A percentile compares a stretch with the other conserved stretches of the same genome.
phyloP scores from a whole-genome alignment of 2,329 filamentous ascomycete genomes.

The Zasmidium cellare region DNA sequence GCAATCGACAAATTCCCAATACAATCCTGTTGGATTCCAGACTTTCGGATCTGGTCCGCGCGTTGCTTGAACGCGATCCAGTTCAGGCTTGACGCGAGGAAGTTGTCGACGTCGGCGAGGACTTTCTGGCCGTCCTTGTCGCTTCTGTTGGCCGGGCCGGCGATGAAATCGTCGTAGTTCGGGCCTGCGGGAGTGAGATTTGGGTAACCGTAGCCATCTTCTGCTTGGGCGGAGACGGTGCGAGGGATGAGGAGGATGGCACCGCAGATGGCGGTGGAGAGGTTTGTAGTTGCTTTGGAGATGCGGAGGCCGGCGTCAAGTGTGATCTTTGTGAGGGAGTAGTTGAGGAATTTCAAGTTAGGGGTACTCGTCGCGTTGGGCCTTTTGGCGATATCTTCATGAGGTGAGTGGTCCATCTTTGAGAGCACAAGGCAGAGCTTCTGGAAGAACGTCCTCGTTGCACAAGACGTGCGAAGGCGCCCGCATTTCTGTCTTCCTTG shows the following conservation, averaged over 20 bases:
- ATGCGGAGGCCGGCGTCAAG: no score
- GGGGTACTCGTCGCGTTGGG: no score
- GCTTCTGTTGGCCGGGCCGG: not conserved
- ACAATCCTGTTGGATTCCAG: not conserved
- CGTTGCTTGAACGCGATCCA: not conserved
- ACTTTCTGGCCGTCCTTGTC: constrained; percentile 1
- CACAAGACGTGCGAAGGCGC: no score
- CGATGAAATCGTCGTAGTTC: not conserved
- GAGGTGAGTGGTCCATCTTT: no score
- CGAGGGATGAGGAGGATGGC: not conserved
- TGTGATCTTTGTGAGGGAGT: no score
- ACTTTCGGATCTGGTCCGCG: constrained; percentile 3
- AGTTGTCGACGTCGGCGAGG: constrained; percentile 7
- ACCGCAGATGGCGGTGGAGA: not conserved
- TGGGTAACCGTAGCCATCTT: not conserved
- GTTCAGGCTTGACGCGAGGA: not conserved
- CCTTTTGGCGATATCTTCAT: no score
- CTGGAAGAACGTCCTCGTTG: no score
- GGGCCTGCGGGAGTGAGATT: not conserved
- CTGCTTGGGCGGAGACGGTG: not conserved
- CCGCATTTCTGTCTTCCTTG: no score
- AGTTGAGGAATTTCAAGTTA: no score
- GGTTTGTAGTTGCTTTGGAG: not conserved
- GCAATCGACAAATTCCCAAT: constrained; percentile 7
- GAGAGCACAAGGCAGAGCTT: no score